phyloP scores from a whole-genome alignment of 2,329 filamentous ascomycete genomes.

The Scedosporium dehoogii region DNA sequence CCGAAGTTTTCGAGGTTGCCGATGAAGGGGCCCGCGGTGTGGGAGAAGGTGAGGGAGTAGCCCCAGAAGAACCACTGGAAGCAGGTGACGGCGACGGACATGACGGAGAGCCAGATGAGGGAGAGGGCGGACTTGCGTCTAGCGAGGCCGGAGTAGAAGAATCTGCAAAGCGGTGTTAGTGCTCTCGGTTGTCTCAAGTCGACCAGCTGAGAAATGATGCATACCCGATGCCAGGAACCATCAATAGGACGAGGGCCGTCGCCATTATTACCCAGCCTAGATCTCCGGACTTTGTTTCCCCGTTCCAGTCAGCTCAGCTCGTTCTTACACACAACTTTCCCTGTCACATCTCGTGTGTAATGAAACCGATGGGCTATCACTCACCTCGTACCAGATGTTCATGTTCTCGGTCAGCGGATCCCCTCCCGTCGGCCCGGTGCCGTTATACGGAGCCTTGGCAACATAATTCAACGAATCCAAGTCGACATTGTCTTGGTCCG shows the following conservation, averaged over 20 bases:
- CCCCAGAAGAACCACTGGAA: conserved; percentile 98
- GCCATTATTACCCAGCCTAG: conserved; percentile 76
- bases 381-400: conserved; percentile 69
- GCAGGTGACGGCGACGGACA: conserved; percentile 71
- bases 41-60: conserved; percentile 74
- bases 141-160: conserved; percentile 89
- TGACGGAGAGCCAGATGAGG: conserved; percentile 82
- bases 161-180: conserved; percentile 27
- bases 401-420: conserved; percentile 58
- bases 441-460: conserved; percentile 50
- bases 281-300: conserved; percentile 55
- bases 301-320: not conserved
- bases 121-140: conserved; percentile 83
- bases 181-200: too few species aligned
- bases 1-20: conserved; percentile 73
- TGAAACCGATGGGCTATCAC: conserved; percentile 12
- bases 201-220: conserved; percentile 10
- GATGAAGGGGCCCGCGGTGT: conserved; percentile 64
- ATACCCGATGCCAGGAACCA: conserved; percentile 82
- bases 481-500: conserved; percentile 23
- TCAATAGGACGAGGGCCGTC: conserved; percentile 76
- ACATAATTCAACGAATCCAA: conserved; percentile 34
- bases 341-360: not conserved
- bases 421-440: conserved; percentile 53
- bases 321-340: not conserved